Evolutionary conservation across 371 early-diverging fungal species (phyloP).

Genomic region (Syncephalis fuscata): DNA sequence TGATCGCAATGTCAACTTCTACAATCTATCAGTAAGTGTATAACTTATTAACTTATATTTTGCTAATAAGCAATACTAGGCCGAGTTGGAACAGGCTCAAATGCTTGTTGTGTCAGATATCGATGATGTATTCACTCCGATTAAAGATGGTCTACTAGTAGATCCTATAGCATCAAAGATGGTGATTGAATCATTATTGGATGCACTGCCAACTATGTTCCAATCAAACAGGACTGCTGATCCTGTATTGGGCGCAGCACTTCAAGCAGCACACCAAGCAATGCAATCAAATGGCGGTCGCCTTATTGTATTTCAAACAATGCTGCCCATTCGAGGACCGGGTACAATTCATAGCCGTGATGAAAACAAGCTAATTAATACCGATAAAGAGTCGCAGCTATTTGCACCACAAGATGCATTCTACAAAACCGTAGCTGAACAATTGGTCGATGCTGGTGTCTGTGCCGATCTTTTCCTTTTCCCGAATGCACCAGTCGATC

Average conservation of each 20-base stretch:
- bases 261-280: slow-evolving; percentile 53
- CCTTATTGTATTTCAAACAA: slow-evolving; percentile 62
- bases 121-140: slow-evolving; percentile 82
- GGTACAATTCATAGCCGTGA: slow-evolving; percentile 73
- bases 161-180: slow-evolving; percentile 33
- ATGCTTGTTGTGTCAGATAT: slow-evolving; percentile 94
- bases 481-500: slow-evolving; percentile 72
- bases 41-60: not conserved
- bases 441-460: slow-evolving; percentile 61
- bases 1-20: slow-evolving; percentile 88
- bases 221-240: slow-evolving; percentile 50
- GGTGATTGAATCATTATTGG: slow-evolving; percentile 66
- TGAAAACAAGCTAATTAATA: slow-evolving; percentile 67
- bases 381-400: slow-evolving; percentile 78
- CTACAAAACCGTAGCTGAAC: slow-evolving; percentile 65
- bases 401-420: slow-evolving; percentile 71
- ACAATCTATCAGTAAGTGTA: slow-evolving; percentile 58
- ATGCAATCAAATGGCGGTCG: slow-evolving; percentile 77
- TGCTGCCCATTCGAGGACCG: slow-evolving; percentile 72
- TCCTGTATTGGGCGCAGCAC: slow-evolving; percentile 71
- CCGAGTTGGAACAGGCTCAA: slow-evolving; percentile 63
- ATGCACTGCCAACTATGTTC: slow-evolving; percentile 63
- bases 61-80: slow-evolving; percentile 13
- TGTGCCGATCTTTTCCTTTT: slow-evolving; percentile 78
- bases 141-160: slow-evolving; percentile 72